phyloP scores from a whole-genome alignment of 2,329 filamentous ascomycete species.

The Xylaria sp. region DNA sequence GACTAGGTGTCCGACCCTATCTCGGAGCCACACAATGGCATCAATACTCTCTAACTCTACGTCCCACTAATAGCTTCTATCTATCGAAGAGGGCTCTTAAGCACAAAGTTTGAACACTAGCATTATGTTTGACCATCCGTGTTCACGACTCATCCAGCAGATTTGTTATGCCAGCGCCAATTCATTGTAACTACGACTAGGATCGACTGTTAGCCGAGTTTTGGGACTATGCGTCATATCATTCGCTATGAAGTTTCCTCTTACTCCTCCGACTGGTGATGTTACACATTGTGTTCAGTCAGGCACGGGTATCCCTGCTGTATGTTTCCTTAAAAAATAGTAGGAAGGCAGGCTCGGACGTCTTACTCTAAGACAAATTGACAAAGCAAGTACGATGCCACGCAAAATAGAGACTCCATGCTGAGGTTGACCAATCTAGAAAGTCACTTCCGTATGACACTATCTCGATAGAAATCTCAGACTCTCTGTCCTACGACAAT shows the following conservation, averaged over 20 bases:
- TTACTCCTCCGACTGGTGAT: neutral
- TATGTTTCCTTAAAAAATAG: neutral
- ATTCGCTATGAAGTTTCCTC: neutral
- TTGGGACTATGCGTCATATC: neutral
- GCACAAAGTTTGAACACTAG: neutral
- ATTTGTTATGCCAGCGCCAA: neutral
- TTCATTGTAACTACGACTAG: neutral
- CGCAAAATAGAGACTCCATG: neutral
- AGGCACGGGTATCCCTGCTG: neutral
- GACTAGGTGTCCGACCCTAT: neutral
- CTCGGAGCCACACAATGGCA: neutral
- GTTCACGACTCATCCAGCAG: neutral
- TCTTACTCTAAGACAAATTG: slow-evolving; percentile 24
- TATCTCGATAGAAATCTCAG: slow-evolving; percentile 6
- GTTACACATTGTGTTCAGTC: neutral
- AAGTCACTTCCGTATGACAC: slow-evolving; percentile 11
- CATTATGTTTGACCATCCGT: neutral
- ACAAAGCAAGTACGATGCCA: slow-evolving; percentile 27
- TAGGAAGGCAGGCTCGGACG: slow-evolving; percentile 18
- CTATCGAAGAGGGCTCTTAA: neutral
- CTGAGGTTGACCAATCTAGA: neutral
- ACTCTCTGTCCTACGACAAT: slow-evolving; percentile 3
- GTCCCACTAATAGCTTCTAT: neutral
- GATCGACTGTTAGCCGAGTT: neutral
- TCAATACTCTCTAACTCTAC: neutral